A percentile compares a stretch with the other conserved stretches of the same genome.
Conservation (phyloP, 2,329 filamentous ascomycete species). For the Fusarium aywerte region DNA sequence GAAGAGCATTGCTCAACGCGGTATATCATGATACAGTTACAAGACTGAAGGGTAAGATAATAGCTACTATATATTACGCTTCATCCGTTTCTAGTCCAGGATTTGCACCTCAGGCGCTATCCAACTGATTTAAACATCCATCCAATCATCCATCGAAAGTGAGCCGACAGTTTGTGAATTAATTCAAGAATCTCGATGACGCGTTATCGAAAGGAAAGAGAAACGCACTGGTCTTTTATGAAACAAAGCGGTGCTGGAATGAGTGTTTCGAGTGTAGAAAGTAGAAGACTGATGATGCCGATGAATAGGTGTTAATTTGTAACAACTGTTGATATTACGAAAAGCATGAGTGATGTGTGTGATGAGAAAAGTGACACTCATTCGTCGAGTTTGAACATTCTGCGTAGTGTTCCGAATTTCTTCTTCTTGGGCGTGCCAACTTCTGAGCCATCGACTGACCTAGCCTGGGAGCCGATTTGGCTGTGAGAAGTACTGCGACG, state of each 20-base stretch:
- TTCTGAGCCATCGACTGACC: conserved; percentile 27
- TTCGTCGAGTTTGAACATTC: conserved; percentile 68
- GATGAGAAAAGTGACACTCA: conserved; percentile 44
- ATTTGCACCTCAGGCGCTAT: conserved; percentile 10
- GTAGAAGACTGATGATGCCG: not conserved
- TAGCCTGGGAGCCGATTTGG: conserved; percentile 33
- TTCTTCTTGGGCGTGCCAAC: conserved; percentile 61
- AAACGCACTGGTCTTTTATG: not conserved
- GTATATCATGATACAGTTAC: conserved; percentile 12
- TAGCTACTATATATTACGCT: conserved; percentile 37
- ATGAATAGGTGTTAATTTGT: not conserved
- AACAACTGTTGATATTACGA: not conserved
- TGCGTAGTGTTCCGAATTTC: conserved; percentile 74
- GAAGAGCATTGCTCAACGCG: not conserved
- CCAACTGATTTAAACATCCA: conserved; percentile 4
- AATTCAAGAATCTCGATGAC: conserved; percentile 14
- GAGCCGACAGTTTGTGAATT: conserved; percentile 8
- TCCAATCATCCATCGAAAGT: not conserved
- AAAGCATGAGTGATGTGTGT: not conserved
- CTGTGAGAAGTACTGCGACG: conserved; percentile 54
- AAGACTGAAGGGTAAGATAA: not conserved
- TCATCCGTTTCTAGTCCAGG: not conserved
- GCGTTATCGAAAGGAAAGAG: not conserved
- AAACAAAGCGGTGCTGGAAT: conserved; percentile 10
- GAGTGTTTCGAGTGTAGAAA: conserved; percentile 9